phyloP scores from a whole-genome alignment of 768 basidiomycete genomes.

The Pisolithus tinctorius region DNA sequence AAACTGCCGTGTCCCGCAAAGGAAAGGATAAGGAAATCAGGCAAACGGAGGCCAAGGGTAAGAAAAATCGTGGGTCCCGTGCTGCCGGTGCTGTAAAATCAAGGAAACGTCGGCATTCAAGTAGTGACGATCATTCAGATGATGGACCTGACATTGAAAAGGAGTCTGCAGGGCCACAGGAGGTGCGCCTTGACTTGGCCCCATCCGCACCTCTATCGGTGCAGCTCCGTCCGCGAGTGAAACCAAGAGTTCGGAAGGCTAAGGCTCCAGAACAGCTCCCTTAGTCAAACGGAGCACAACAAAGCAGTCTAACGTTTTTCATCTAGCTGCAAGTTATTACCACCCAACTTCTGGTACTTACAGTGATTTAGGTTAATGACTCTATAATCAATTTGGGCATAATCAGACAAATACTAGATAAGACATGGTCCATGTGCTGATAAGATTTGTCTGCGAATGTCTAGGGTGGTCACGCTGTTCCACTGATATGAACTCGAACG shows the following conservation, averaged over 20 bases:
- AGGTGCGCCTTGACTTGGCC: background rate
- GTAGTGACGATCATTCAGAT: constrained; percentile 1
- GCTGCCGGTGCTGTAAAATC: background rate
- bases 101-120: background rate
- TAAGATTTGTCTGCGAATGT: too few species aligned
- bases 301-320: too few species aligned
- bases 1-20: constrained; percentile 12
- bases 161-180: constrained; percentile 10
- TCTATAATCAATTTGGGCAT: too few species aligned
- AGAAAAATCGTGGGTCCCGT: background rate
- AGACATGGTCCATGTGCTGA: too few species aligned
- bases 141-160: constrained; percentile 13
- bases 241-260: constrained; percentile 19
- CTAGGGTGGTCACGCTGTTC: too few species aligned
- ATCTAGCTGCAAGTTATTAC: too few species aligned
- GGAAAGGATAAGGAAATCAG: constrained; percentile 3
- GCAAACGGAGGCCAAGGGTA: background rate
- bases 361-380: too few species aligned
- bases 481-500: too few species aligned
- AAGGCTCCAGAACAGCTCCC: constrained; percentile 1
- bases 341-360: too few species aligned
- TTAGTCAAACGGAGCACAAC: background rate
- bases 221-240: constrained; percentile 37
- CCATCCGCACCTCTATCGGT: constrained; percentile 22
- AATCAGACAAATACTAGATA: too few species aligned